Base-by-base conservation (phyloP, 108 stramenopile genomes). In the Cyclostephanos tholiformis region DNA sequence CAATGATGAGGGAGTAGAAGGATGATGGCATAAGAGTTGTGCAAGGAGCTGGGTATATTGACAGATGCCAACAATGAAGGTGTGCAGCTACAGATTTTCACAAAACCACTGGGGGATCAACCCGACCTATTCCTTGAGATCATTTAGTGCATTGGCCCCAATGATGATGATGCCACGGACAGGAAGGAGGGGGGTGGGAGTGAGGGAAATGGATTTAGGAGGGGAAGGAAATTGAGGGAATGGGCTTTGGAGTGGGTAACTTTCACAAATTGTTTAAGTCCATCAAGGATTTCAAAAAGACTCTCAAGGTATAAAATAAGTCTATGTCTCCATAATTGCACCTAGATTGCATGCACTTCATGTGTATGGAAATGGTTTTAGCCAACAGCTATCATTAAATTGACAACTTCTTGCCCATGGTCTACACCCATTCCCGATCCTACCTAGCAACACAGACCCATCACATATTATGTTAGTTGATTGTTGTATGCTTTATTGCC, bases 51-150 rank as follows among this genome's bases (percentile, higher is more conserved):
- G 51, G 94, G 95, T 5, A 85, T 96, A 44, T 65, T 96, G 46
- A 89, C 87, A 0, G 95, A 96, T 75, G 86, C 90, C 17, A 94
- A 96, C 65, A 89, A 92, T 9, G 88, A 93, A 67, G 95, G 95
- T n/a, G 83, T 95, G 2, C 73, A 95, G 59, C 48, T 96, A 29
- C 93, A 96, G 61, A 74, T 96, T 2, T 96, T 96, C 77, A 96
- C 95, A 23, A 84, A 89, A 53, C 95, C 95, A 9, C 76, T 92
- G 48, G 92, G 90, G 4, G 94, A 95, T 67, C 76, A 94, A 14
- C 91, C 93, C 7, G 93, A 92, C 12, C 77, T 95, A 49, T 96
- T 96, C 67, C 65, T 93, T 59, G 95, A 96, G 76, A 90, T 96
- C 57, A 96, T 96, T 53, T 92, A 96, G 85, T 80, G 95, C 16